Conservation (phyloP, 2,329 filamentous ascomycete species). For the Passalora sequoiae region DNA sequence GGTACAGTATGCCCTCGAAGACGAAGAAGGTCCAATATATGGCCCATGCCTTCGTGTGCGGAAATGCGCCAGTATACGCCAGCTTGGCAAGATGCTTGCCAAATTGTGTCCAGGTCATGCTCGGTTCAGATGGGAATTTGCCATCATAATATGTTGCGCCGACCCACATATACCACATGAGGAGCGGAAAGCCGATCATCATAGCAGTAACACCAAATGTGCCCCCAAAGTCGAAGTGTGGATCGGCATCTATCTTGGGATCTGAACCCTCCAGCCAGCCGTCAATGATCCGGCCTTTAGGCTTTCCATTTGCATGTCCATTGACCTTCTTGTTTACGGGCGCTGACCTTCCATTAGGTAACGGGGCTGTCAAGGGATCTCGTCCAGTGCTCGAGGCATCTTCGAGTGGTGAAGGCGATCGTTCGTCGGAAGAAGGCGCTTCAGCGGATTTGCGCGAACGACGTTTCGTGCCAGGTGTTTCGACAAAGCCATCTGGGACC, state of each 20-base stretch:
- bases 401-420: conserved; percentile 34
- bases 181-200: conserved; percentile 86
- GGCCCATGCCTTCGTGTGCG: conserved; percentile 73
- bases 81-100: conserved; percentile 63
- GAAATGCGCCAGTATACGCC: conserved; percentile 79
- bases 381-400: conserved; percentile 18
- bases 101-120: conserved; percentile 61
- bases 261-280: conserved; percentile 35
- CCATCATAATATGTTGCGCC: conserved; percentile 90
- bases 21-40: conserved; percentile 95
- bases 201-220: conserved; percentile 71
- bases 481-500: conserved; percentile 43
- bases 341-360: conserved; percentile 8
- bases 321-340: conserved; percentile 24
- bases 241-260: conserved; percentile 43
- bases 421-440: conserved; percentile 27
- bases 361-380: conserved; percentile 9
- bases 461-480: conserved; percentile 43
- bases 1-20: conserved; percentile 77
- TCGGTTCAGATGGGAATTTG: conserved; percentile 58
- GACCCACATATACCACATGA: conserved; percentile 99
- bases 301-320: conserved; percentile 34
- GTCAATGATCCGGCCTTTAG: conserved; percentile 36
- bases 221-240: conserved; percentile 77
- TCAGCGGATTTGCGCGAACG: conserved; percentile 43